Percentiles rank a stretch among this genome's conserved stretches.
These are phyloP conservation scores for Lasiosphaeria ovina DNA, from an alignment of 495 filamentous ascomycete genomes.

Conservation along the genomic window DNA sequence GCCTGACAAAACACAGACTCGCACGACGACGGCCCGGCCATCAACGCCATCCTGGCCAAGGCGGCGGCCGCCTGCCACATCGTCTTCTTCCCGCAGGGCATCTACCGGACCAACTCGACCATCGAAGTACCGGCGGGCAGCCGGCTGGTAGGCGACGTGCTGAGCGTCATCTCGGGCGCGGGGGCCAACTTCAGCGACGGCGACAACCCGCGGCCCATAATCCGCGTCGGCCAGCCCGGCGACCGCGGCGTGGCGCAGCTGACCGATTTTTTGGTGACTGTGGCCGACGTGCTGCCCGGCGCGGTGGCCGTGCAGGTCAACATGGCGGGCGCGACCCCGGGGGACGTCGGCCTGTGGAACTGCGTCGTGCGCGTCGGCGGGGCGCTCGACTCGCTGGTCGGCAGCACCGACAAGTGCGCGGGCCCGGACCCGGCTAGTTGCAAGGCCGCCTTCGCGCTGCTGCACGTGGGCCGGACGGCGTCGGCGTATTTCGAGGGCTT, in stretches of 20 bases:
- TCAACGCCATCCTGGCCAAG: conserved; percentile 37
- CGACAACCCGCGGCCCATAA: conserved; percentile 50
- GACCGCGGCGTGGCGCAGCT: conserved; percentile 58
- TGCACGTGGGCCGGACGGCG: conserved; percentile 48
- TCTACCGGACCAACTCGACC: conserved; percentile 46
- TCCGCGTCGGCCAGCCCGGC: conserved; percentile 53
- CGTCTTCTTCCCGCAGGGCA: conserved; percentile 46
- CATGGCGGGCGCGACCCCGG: conserved; percentile 41
- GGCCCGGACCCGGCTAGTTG: conserved; percentile 36
- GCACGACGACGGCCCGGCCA: conserved; percentile 38
- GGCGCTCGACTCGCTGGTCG: conserved; percentile 43
- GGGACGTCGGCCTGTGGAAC: conserved; percentile 58
- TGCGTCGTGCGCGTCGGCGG: conserved; percentile 58
- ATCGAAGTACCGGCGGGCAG: conserved; percentile 55
- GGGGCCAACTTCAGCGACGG: conserved; percentile 52
- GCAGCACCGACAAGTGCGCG: conserved; percentile 33
- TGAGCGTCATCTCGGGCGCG: conserved; percentile 42
- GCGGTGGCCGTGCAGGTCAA: conserved; percentile 51
- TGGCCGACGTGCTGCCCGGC: conserved; percentile 50
- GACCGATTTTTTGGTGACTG: conserved; percentile 55
- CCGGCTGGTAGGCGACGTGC: conserved; percentile 45
- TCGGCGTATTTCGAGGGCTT: conserved; percentile 58
- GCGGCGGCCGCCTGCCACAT: conserved; percentile 39
- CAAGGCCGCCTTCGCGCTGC: conserved; percentile 50
- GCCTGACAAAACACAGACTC: conserved; percentile 15